Conservation (phyloP, 2,329 filamentous ascomycete genomes). For the Microsporum canis region DNA sequence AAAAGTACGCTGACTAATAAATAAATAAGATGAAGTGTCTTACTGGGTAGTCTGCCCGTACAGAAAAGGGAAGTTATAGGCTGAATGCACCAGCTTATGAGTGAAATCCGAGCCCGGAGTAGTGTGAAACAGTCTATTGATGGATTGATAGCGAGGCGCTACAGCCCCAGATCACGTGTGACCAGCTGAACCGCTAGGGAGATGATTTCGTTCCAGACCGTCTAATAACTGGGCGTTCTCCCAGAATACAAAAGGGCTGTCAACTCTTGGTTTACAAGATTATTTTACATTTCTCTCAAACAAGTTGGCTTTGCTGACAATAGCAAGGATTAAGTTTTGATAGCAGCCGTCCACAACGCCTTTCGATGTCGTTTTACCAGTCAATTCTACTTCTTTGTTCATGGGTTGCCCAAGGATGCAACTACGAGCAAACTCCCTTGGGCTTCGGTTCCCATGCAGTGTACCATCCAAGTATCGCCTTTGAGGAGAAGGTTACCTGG, state of each 20-base stretch:
- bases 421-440: slow-evolving; percentile 2
- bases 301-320: neutral
- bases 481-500: slow-evolving; percentile 9
- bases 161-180: neutral
- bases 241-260: neutral
- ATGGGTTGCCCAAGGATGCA: slow-evolving; percentile 6
- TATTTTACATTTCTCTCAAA: neutral
- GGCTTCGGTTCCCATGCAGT: neutral
- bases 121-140: neutral
- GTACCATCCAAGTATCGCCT: neutral
- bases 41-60: neutral
- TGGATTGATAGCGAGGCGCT: neutral
- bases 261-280: too few relatives aligned
- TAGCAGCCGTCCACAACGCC: neutral
- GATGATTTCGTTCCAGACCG: neutral
- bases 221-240: neutral
- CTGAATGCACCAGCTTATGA: neutral
- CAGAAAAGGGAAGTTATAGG: neutral
- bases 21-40: neutral
- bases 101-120: neutral
- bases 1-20: too few relatives aligned
- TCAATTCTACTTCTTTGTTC: slow-evolving; percentile 6
- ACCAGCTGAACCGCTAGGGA: neutral
- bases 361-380: slow-evolving; percentile 5
- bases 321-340: neutral